Percentiles rank a stretch among this genome's conserved stretches.
phyloP scores from a whole-genome alignment of 192 early-diverging fungal species.

The Coemansia sp. region DNA sequence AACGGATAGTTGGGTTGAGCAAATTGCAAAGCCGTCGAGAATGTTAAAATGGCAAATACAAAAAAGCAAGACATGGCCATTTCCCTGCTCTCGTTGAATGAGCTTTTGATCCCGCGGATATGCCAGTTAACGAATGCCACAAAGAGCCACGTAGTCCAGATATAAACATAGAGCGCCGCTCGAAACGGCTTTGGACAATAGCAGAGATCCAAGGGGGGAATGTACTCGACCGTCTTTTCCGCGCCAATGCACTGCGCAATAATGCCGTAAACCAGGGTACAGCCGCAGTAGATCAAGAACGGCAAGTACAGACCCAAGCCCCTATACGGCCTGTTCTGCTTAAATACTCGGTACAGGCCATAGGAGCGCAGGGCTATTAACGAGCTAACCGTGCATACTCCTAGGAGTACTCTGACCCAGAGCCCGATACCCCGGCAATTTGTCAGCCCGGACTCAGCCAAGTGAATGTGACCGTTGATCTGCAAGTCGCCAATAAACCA shows the following conservation, averaged over 20 bases:
- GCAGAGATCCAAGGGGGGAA: constrained; percentile 23
- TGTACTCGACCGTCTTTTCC: constrained; percentile 32
- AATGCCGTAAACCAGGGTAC: constrained; percentile 30
- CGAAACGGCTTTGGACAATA: constrained; percentile 34
- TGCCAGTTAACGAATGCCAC: constrained; percentile 38
- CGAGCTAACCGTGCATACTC: constrained; percentile 47
- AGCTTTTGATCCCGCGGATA: constrained; percentile 51
- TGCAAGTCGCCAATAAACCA: constrained; percentile 53
- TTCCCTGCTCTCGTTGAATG: constrained; percentile 51
- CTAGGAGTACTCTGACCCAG: constrained; percentile 48
- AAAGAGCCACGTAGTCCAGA: constrained; percentile 44
- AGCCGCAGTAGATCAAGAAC: constrained; percentile 25
- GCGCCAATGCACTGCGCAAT: constrained; percentile 27
- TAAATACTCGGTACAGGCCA: constrained; percentile 37
- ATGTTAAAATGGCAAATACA: constrained; percentile 35
- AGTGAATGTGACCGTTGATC: constrained; percentile 50
- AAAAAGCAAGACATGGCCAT: constrained; percentile 35
- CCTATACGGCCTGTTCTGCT: constrained; percentile 22
- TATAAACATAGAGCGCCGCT: constrained; percentile 24
- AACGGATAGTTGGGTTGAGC: constrained; percentile 33
- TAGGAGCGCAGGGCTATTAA: constrained; percentile 43
- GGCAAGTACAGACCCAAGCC: constrained; percentile 38
- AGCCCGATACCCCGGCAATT: constrained; percentile 42
- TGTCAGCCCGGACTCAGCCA: constrained; percentile 10
- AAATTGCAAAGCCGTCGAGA: constrained; percentile 31